Percentiles rank a stretch among this genome's conserved stretches.
phyloP scores from a whole-genome alignment of 495 filamentous ascomycete species.

The Sabuloglossum arenarium region DNA sequence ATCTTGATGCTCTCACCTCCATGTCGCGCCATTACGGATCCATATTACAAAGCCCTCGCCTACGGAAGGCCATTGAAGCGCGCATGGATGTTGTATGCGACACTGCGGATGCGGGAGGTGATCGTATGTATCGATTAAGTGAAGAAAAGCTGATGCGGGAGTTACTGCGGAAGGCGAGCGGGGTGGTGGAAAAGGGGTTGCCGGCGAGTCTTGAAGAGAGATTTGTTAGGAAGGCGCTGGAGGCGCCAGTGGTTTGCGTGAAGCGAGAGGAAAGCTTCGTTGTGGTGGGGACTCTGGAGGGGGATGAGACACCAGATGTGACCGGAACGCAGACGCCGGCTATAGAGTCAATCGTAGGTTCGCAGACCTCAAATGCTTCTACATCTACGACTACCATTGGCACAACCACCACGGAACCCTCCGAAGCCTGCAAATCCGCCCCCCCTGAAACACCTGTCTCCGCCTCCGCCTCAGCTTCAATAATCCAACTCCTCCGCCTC shows the following conservation, averaged over 20 bases:
- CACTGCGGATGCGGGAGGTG: slow-evolving; percentile 56
- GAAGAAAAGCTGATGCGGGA: slow-evolving; percentile 44
- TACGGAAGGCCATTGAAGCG: slow-evolving; percentile 21
- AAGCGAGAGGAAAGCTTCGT: slow-evolving; percentile 23
- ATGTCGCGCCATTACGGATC: slow-evolving; percentile 32
- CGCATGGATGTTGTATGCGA: slow-evolving; percentile 54
- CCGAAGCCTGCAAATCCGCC: background rate
- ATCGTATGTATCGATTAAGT: slow-evolving; percentile 60
- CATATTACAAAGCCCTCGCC: slow-evolving; percentile 28
- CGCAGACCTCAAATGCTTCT: slow-evolving; percentile 21
- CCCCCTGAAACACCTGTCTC: background rate
- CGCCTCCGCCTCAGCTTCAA: slow-evolving; percentile 17
- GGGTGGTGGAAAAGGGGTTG: slow-evolving; percentile 40
- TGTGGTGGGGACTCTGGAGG: background rate
- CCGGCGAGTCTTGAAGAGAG: slow-evolving; percentile 71
- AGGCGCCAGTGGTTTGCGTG: slow-evolving; percentile 47
- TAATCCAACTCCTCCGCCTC: slow-evolving; percentile 45
- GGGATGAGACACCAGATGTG: slow-evolving; percentile 21
- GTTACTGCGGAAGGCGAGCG: slow-evolving; percentile 47
- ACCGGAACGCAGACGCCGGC: slow-evolving; percentile 12
- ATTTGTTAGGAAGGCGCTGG: slow-evolving; percentile 56
- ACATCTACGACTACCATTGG: slow-evolving; percentile 11
- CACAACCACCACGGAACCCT: background rate
- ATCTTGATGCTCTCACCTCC: slow-evolving; percentile 45
- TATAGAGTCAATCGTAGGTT: slow-evolving; percentile 13